Evolutionary conservation across 1,139 yeast species (phyloP), one percentile per base, ranked within the genome.

Genomic region (Yamadazyma membranifaciens): DNA sequence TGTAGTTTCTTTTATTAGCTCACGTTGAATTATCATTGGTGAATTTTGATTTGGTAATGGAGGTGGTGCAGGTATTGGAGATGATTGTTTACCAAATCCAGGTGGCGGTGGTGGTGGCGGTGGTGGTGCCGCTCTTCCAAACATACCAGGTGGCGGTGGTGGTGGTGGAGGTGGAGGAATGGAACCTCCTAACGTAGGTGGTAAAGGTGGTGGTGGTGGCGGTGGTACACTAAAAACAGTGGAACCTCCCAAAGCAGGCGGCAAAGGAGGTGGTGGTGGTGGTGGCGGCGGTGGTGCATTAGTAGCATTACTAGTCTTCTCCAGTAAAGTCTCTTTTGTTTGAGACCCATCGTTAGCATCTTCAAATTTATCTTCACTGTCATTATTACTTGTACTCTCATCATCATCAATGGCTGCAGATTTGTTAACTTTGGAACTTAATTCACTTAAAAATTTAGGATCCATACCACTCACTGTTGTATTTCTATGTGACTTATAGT

Each of bases 371-470:
- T 46, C 50, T 12, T 39, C 31, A 22, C 25, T 16, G 6, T 33
- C 31, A 10, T 34, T 26, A 34, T 26, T 27, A 13, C 31, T 36
- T 15, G 11, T 32, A 17, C 45, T 42, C 11, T 40, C 44, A 22
- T 52, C 51, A 6, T 45, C 57, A 20, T 56, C 64, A 31, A 68
- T 63, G 1, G 75, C 59, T 4, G 64, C 62, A 5, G 65, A 52
- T 45, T 59, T 68, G 11, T 59, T 62, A 9, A 81, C 83, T 51
- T 78, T 81, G 9, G 71, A 60, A 16, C 76, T 68, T 46, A 83
- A 64, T 50, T 83, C 89, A 40, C 73, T 69, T 48, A 83, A 65
- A 58, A 79, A 81, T 34, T 70, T 59, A 9, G 85, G 81, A 50
- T 76, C 68, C 69, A 73, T 68, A 1, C 67, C 69, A 20, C 65